Evolutionary conservation across 306 rosid genomes (phyloP), one percentile per base, ranked within the genome.

Genomic region (Geum urbanum): DNA sequence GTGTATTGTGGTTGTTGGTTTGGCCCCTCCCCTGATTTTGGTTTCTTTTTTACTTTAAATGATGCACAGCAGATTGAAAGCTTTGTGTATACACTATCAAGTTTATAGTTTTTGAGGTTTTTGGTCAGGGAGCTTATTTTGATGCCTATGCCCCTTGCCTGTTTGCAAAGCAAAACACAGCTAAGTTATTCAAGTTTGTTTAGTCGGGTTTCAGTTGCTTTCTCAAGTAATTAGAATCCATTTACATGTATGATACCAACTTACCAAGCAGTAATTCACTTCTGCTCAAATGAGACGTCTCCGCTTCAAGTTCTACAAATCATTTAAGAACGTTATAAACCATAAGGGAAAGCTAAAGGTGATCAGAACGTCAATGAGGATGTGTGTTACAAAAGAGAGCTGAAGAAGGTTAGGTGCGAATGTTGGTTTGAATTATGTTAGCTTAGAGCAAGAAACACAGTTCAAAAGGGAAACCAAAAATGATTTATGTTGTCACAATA

Each of bases 121-220:
- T 86, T 70, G 87, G 86, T 83, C 67, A 46, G 86, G 92, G 95
- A 85, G 79, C 81, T 81, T 46, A 85, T 79, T 84, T 86, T 84
- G 61, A 74, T 85, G 69, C 71, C 56, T 70, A 57, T 88, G 7
- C 32, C 87, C 86, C 89, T 79, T 79, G 63, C 81, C 82, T 75
- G 84, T 75, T 77, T 87, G 88, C 63, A 70, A 81, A 71, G 83
- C 43, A 83, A 46, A 83, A 66, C 69, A 76, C 76, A 81, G 72
- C 61, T 86, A 76, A 70, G 9, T 61, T 75, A 46, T 70, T 75
- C 32, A 49, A 72, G 79, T 75, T 76, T 80, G 81, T 74, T 40
- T 56, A 40, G 53, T 71, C 69, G 77, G 72, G 69, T 68, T 81
- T 78, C 48, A 52, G 57, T 49, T 76, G 61, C 66, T 24, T 39